Evolutionary conservation across 805 yeast species (phyloP).

Genomic region (Wickerhamiella spandovensis): DNA sequence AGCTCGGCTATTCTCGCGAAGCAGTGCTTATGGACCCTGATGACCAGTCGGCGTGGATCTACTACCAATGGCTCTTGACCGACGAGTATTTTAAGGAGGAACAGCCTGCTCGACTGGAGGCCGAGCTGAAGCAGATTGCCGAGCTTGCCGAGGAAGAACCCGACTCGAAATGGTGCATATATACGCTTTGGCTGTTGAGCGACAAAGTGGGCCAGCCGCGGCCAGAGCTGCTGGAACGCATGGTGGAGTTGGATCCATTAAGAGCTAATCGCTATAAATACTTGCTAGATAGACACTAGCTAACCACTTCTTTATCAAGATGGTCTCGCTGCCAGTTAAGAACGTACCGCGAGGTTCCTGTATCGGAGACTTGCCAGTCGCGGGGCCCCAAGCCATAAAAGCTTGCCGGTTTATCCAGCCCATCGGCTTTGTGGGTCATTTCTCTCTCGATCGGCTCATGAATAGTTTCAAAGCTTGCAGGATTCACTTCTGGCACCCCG

Average conservation of each 20-base stretch:
- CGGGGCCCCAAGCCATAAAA: conserved; percentile 3
- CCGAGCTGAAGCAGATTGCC: conserved; percentile 35
- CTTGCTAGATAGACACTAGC: background rate
- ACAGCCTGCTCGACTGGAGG: conserved; percentile 29
- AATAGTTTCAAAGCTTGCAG: background rate
- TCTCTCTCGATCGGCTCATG: conserved; percentile 2
- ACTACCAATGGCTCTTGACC: conserved; percentile 62
- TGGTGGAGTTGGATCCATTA: conserved; percentile 24
- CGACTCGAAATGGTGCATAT: conserved; percentile 65
- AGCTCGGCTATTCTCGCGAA: conserved; percentile 55
- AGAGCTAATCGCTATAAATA: conserved; percentile 18
- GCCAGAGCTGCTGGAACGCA: conserved; percentile 13
- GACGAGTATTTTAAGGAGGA: conserved; percentile 26
- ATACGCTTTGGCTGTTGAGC: conserved; percentile 24
- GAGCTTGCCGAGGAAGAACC: conserved; percentile 63
- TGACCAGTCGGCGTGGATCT: conserved; percentile 89
- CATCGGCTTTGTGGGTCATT: background rate
- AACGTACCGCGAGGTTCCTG: conserved; percentile 23
- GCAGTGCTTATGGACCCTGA: conserved; percentile 90
- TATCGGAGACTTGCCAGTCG: conserved; percentile 24
- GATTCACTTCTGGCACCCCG: conserved; percentile 11
- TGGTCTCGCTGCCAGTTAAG: conserved; percentile 20
- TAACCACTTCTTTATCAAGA: conserved; percentile 4
- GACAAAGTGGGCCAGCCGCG: conserved; percentile 1
- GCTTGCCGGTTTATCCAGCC: background rate